Conservation (phyloP, 2,329 filamentous ascomycete species). For the Arthrobotrys musiformis region DNA sequence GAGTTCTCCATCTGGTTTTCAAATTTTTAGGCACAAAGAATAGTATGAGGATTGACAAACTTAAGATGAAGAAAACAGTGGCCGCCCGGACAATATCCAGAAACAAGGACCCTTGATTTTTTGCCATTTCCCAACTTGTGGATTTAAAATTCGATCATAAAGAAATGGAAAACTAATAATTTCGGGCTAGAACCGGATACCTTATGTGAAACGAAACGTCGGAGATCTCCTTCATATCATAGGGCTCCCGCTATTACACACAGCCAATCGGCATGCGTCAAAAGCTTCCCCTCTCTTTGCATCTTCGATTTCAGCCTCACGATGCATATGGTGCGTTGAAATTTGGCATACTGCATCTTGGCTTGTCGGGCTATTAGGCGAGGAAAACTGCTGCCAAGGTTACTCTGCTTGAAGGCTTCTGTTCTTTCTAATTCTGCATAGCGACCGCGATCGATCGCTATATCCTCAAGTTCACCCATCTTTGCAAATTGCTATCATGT, state of each 20-base stretch:
- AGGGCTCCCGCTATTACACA: background rate
- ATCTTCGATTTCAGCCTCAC: background rate
- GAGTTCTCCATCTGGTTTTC: too few species aligned
- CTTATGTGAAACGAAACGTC: background rate
- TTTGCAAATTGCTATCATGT: too few species aligned
- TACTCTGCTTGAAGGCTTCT: background rate
- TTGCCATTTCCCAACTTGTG: background rate
- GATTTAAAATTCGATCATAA: too few species aligned
- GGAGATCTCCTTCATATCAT: background rate
- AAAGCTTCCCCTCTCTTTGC: background rate
- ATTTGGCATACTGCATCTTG: background rate
- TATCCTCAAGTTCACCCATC: too few species aligned
- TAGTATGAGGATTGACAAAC: too few species aligned
- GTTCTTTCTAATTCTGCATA: background rate
- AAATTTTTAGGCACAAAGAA: too few species aligned
- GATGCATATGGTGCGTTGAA: background rate
- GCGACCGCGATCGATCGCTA: slow-evolving; percentile 2
- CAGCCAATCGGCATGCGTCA: background rate
- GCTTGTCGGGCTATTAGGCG: background rate
- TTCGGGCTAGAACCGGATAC: background rate
- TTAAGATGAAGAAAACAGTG: too few species aligned
- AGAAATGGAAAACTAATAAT: background rate
- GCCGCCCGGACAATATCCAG: too few species aligned
- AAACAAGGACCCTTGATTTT: too few species aligned
- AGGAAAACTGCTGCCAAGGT: background rate